Evolutionary conservation across 306 rosid species (phyloP), one percentile per base, ranked within the genome.

Genomic region (Astragalus membranaceus): DNA sequence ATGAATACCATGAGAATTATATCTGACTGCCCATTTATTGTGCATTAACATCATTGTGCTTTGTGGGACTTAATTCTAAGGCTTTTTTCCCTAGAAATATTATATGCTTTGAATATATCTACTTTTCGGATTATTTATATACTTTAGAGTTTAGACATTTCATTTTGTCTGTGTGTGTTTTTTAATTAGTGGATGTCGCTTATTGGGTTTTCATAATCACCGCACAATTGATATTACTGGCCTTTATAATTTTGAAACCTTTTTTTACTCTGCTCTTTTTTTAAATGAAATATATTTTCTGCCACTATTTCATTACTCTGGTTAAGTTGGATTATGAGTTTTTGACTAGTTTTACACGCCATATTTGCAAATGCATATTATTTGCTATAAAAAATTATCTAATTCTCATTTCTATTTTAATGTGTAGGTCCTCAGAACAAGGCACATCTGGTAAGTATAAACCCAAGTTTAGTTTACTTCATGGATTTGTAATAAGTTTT

Each of bases 361-460:
- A 16, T 36, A 15, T 37, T 11, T 35, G 61, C 73, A 60, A 37
- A 37, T 72, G 64, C 39, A 47, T 46, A 46, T 65, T 48, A 15
- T 60, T 50, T 72, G 42, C 53, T 50, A 13, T 16, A 36, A 76
- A 11, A 41, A 13, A 42, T 15, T 56, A 29, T 58, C 69, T 81
- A 65, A 78, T 39, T 77, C 44, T 13, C 20, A 15, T 78, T 63
- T 74, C 41, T 75, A 69, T 54, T 64, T 43, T 50, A 39, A 59
- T 70, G 61, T 70, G 81, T 54, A 82, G 86, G 76, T 82, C 93
- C 17, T 93, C 96, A 8, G 96, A 93, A 36, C 96, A 77, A 74
- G 86, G 92, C 58, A 39, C 90, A 80, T 87, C 87, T 71, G 96
- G 98, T 93, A 85, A 39, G 90, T 78, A 49, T 64, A 81, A 69